Evolutionary conservation across 768 basidiomycete species (phyloP).

Genomic region (Mrakia frigida): DNA sequence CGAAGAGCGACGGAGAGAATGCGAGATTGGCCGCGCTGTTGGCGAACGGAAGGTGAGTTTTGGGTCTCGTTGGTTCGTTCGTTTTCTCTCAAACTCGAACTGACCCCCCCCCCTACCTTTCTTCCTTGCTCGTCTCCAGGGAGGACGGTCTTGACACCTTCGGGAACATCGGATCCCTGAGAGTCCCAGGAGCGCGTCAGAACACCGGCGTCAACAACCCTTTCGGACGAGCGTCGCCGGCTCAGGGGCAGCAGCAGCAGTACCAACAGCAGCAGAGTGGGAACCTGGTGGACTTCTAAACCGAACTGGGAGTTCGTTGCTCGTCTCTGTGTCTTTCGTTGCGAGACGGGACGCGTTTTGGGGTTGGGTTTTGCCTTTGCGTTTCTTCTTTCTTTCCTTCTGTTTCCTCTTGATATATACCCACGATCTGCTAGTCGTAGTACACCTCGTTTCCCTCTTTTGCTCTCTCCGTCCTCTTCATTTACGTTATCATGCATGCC

Average conservation of each 20-base stretch:
- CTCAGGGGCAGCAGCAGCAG: conserved; percentile 52
- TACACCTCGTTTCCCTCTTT: too few species aligned
- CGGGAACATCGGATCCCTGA: conserved; percentile 74
- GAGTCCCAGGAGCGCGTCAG: conserved; percentile 52
- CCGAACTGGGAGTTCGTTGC: background rate
- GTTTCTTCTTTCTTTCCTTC: background rate
- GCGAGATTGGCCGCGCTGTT: conserved; percentile 71
- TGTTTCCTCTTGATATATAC: background rate
- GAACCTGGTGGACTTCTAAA: conserved; percentile 32
- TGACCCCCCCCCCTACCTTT: background rate
- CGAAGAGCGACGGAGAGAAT: conserved; percentile 60
- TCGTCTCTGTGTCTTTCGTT: background rate
- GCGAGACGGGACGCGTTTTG: background rate
- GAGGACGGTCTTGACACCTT: conserved; percentile 95
- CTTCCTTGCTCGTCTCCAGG: conserved; percentile 34
- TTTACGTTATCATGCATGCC: too few species aligned
- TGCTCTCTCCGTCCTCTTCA: too few species aligned
- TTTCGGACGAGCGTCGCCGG: conserved; percentile 36
- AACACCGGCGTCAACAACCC: conserved; percentile 44
- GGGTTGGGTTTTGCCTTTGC: background rate
- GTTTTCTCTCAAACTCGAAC: background rate
- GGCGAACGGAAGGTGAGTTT: conserved; percentile 55
- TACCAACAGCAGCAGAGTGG: conserved; percentile 45
- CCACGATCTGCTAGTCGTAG: too few species aligned
- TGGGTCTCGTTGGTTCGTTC: background rate